phyloP scores from a whole-genome alignment of 192 early-diverging fungal species.

The Coemansia sp. region DNA sequence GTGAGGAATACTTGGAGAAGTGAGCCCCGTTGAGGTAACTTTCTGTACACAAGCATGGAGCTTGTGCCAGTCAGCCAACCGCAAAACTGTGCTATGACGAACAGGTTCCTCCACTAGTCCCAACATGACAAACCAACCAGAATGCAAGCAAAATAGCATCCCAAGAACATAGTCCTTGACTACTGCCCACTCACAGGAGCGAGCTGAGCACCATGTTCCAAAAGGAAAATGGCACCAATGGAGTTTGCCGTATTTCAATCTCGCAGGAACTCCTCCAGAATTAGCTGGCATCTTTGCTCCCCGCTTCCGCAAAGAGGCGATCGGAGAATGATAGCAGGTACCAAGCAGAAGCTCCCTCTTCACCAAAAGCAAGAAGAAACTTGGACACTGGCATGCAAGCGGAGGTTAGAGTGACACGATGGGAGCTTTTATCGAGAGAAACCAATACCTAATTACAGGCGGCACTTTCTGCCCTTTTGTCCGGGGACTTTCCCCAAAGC shows the following conservation, averaged over 20 bases:
- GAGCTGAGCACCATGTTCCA: too few species aligned
- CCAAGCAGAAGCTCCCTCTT: neutral
- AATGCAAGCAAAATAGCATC: neutral
- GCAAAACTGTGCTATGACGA: slow-evolving; percentile 58
- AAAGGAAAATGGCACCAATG: neutral
- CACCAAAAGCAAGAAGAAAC: neutral
- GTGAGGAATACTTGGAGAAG: slow-evolving; percentile 52
- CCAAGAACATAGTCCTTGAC: neutral
- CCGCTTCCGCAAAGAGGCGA: neutral
- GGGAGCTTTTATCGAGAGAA: neutral
- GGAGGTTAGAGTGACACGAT: neutral
- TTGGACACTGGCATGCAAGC: neutral
- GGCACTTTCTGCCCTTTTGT: slow-evolving; percentile 55
- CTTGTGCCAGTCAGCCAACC: slow-evolving; percentile 21
- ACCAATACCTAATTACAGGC: slow-evolving; percentile 54
- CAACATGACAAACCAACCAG: neutral
- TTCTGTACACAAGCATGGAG: neutral
- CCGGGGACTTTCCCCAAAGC: slow-evolving; percentile 58
- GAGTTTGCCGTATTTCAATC: slow-evolving; percentile 8
- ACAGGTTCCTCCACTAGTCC: slow-evolving; percentile 15
- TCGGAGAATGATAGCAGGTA: neutral
- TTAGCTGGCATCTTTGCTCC: slow-evolving; percentile 22
- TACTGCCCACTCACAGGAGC: too few species aligned
- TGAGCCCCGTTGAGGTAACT: slow-evolving; percentile 57
- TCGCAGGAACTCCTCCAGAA: slow-evolving; percentile 2